A percentile compares a stretch with the other conserved stretches of the same genome.
Conservation (phyloP, 2,329 filamentous ascomycete genomes). For the Trichocomaceae sp. region DNA sequence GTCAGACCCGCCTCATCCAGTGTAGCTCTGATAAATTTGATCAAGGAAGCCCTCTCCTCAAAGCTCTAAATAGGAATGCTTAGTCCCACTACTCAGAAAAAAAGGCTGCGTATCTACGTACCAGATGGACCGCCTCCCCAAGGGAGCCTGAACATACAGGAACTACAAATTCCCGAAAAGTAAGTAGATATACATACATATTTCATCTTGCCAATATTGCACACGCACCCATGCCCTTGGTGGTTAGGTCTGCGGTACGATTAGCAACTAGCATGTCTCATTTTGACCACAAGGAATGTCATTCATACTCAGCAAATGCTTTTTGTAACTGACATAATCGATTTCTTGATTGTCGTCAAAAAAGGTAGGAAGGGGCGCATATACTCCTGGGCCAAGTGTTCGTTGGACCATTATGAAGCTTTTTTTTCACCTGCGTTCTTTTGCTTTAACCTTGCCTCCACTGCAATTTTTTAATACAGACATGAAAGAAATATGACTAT, state of each 20-base stretch:
- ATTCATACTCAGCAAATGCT: constrained; percentile 18
- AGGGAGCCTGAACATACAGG: constrained; percentile 21
- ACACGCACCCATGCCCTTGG: constrained; percentile 5
- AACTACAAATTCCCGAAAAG: constrained; percentile 9
- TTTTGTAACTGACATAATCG: constrained; percentile 19
- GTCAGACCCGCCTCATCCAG: constrained; percentile 17
- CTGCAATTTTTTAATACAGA: no score
- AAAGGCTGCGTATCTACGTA: constrained; percentile 2
- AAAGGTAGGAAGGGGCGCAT: constrained; percentile 17
- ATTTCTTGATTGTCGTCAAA: constrained; percentile 19
- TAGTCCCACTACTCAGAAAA: not conserved
- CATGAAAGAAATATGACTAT: no score
- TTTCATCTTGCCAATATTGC: no score
- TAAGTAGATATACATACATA: not conserved
- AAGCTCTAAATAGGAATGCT: constrained; percentile 10
- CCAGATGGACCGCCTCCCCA: constrained; percentile 21
- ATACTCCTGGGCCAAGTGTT: constrained; percentile 15
- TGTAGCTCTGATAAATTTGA: constrained; percentile 18
- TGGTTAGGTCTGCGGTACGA: not conserved
- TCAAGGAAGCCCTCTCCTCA: constrained; percentile 17
- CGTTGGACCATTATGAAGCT: constrained; percentile 1
- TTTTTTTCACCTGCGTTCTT: not conserved
- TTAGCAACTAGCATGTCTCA: not conserved
- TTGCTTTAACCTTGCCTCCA: no score
- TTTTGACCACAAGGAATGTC: not conserved